Evolutionary conservation across 768 basidiomycete genomes (phyloP).

Genomic region (Auricularia heimuer): DNA sequence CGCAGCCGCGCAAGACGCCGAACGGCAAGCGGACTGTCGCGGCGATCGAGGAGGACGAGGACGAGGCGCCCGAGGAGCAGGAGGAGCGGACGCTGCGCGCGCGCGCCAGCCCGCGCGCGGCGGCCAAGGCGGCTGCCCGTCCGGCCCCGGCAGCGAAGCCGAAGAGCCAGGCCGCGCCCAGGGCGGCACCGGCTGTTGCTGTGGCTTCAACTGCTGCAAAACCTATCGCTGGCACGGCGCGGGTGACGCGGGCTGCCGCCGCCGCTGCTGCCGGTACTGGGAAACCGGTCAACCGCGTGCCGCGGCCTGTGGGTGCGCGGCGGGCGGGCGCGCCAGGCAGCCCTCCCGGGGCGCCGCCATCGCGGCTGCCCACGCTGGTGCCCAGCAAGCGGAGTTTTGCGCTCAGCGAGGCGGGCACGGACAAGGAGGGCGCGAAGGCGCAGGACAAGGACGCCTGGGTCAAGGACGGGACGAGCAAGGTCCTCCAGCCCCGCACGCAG

Average conservation of each 20-base stretch:
- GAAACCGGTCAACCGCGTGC: conserved; percentile 9
- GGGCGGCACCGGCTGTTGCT: conserved; percentile 38
- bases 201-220: neutral
- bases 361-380: conserved; percentile 65
- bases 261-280: conserved; percentile 36
- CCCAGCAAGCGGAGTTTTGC: conserved; percentile 38
- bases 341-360: conserved; percentile 56
- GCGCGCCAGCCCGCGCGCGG: neutral
- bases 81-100: neutral
- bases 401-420: conserved; percentile 5
- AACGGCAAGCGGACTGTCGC: conserved; percentile 48
- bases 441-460: conserved; percentile 36
- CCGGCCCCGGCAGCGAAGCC: neutral
- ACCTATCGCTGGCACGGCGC: conserved; percentile 36
- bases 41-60: conserved; percentile 22
- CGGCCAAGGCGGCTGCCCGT: neutral
- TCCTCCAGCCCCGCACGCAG: conserved; percentile 41
- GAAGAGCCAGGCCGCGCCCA: conserved; percentile 26
- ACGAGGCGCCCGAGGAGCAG: neutral
- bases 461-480: conserved; percentile 29
- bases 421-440: conserved; percentile 31
- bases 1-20: conserved; percentile 84
- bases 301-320: conserved; percentile 25
- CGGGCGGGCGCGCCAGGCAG: conserved; percentile 34
- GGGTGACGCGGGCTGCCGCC: conserved; percentile 64